Evolutionary conservation across 2,329 filamentous ascomycete genomes (phyloP).

Genomic region (Colletotrichum acutatum): DNA sequence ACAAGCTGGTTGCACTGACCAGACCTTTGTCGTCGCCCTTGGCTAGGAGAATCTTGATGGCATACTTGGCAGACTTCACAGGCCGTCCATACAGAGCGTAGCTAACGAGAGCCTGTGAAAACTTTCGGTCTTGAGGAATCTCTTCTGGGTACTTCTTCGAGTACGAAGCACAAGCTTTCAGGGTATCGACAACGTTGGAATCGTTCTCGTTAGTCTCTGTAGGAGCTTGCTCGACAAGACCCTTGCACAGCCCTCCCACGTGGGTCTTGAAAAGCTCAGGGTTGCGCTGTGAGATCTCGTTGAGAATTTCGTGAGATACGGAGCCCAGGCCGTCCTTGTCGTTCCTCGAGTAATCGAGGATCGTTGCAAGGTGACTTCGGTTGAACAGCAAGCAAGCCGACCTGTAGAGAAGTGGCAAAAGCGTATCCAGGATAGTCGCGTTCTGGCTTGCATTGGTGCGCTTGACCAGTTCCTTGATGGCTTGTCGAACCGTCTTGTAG

Average conservation of each 20-base stretch:
- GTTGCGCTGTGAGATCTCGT: slow-evolving; percentile 89
- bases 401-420: slow-evolving; percentile 85
- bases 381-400: slow-evolving; percentile 90
- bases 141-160: slow-evolving; percentile 87
- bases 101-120: slow-evolving; percentile 81
- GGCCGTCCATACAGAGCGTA: slow-evolving; percentile 88
- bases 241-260: slow-evolving; percentile 89
- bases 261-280: slow-evolving; percentile 94
- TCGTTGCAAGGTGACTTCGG: slow-evolving; percentile 89
- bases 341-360: slow-evolving; percentile 87
- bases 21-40: slow-evolving; percentile 78
- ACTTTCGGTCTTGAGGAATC: slow-evolving; percentile 82
- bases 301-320: slow-evolving; percentile 88
- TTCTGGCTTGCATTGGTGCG: slow-evolving; percentile 77
- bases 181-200: slow-evolving; percentile 81
- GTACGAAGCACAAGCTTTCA: slow-evolving; percentile 95
- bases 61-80: slow-evolving; percentile 89
- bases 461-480: slow-evolving; percentile 89
- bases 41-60: slow-evolving; percentile 88
- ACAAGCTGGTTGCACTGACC: slow-evolving; percentile 85
- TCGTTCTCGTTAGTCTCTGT: slow-evolving; percentile 75
- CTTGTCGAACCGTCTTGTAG: slow-evolving; percentile 89
- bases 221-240: slow-evolving; percentile 84
- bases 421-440: slow-evolving; percentile 77
- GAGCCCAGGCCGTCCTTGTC: slow-evolving; percentile 82